Evolutionary conservation across 2,329 filamentous ascomycete species (phyloP), one percentile per base, ranked within the genome.

Genomic region (Pseudogymnoascus sp.): DNA sequence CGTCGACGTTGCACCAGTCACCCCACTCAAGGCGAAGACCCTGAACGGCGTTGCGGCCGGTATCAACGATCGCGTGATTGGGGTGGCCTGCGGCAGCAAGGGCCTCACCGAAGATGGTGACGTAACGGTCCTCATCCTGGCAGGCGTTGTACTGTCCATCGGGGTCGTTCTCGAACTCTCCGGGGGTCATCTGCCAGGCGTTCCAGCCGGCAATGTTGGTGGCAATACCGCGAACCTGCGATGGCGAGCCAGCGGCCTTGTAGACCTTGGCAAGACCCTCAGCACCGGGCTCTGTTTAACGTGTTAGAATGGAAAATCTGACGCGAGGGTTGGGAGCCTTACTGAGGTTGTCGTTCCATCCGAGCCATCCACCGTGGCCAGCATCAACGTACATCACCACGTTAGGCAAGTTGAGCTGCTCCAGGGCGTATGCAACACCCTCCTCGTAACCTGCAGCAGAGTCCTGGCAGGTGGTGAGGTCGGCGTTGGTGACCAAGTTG

Each of bases 141-240:
- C 74, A 72, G 64, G 68, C 62, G 70, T 79, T 79, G 71, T 79
- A 82, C 74, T 66, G 50, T 30, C 65, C 81, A 69, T 79, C 78
- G 18, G 70, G 66, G 67, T 77, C 75, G 32, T 72, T 73, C 30
- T 66, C 59, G 63, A 71, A 72, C 43, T 68, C 65, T 28, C 67
- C 67, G 50, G 68, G 67, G 43, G 28, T 60, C 54, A 64, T 34
- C 28, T 63, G 63, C 62, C 63, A 73, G 25, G 68, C 70, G 67
- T 84, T 84, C 74, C 81, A 84, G 75, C 82, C 82, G 65, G 81
- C 75, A n/a, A 83, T 79, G 70, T 84, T 84, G 67, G 81, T 83
- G 28, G 76, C 79, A 57, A 84, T 73, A 60, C 81, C 81, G 60
- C 81, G 79, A 59, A 84, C 74, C 32, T 78, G 68, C 16, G 73